These are phyloP conservation scores for Boletus huronensis DNA, from an alignment of 768 basidiomycete genomes.

Conservation along the genomic window DNA sequence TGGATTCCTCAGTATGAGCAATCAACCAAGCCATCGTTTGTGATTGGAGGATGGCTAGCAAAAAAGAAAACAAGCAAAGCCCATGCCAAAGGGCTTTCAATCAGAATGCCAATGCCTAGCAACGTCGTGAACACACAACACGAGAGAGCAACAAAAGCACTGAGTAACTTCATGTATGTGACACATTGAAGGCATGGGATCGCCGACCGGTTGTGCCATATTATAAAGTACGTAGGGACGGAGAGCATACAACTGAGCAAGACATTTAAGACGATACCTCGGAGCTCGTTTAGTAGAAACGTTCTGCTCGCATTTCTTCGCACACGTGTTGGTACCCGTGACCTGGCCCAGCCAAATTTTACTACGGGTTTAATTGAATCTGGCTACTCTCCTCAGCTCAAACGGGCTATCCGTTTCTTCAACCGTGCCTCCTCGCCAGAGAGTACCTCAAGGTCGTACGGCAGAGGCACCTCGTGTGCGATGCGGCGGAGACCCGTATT, in stretches of 20 bases:
- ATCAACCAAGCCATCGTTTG: too few species aligned
- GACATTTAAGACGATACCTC: neutral
- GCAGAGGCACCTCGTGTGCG: slow-evolving; percentile 80
- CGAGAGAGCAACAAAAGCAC: neutral
- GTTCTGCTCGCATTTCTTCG: neutral
- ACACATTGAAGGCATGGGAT: neutral
- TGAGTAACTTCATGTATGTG: neutral
- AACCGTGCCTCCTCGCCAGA: slow-evolving; percentile 39
- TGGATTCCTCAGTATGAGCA: too few species aligned
- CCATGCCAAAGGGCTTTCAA: too few species aligned
- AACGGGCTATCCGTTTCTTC: slow-evolving; percentile 17
- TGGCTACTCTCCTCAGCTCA: slow-evolving; percentile 15
- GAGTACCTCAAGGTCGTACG: slow-evolving; percentile 57
- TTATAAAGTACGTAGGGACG: neutral
- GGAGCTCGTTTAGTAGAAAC: neutral
- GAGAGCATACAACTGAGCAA: neutral
- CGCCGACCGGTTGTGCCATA: neutral
- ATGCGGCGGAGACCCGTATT: slow-evolving; percentile 91
- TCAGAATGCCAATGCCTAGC: too few species aligned
- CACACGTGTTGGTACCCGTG: neutral
- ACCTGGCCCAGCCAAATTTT: neutral
- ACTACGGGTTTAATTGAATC: neutral
- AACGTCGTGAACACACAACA: too few species aligned
- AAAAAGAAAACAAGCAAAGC: too few species aligned
- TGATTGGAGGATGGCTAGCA: too few species aligned